Evolutionary conservation across 805 yeast genomes (phyloP).

Genomic region (Starmerella tilneyi): DNA sequence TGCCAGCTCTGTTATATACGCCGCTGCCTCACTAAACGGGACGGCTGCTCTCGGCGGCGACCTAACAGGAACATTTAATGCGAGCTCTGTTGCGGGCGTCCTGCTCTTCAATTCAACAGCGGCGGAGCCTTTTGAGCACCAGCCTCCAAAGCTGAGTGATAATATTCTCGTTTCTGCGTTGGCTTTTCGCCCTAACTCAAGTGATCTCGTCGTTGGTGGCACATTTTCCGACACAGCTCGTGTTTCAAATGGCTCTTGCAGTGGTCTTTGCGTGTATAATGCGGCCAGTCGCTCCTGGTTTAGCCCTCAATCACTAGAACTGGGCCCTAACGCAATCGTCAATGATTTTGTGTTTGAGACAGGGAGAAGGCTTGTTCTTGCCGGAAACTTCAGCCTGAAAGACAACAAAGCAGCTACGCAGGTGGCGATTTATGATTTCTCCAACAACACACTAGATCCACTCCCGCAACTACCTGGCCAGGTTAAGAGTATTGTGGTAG

Average conservation of each 20-base stretch:
- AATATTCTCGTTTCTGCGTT: conserved; percentile 5
- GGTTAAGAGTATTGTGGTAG: conserved; percentile 10
- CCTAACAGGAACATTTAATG: neutral
- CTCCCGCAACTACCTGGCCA: conserved; percentile 34
- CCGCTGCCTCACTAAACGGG: conserved; percentile 17
- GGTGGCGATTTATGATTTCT: conserved; percentile 49
- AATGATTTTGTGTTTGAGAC: conserved; percentile 33
- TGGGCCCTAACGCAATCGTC: conserved; percentile 6
- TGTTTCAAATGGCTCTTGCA: conserved; percentile 6
- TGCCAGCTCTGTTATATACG: neutral
- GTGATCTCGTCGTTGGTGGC: conserved; percentile 16
- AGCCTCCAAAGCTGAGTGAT: conserved; percentile 11
- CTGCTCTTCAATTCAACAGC: conserved; percentile 6
- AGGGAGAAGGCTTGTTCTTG: conserved; percentile 34
- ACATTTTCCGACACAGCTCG: conserved; percentile 2
- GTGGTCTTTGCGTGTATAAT: conserved; percentile 47
- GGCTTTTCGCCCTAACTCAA: conserved; percentile 15
- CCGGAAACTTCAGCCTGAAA: conserved; percentile 45
- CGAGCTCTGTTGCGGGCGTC: conserved; percentile 2
- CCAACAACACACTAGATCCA: conserved; percentile 35
- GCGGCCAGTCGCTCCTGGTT: conserved; percentile 31
- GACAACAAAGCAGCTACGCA: conserved; percentile 30
- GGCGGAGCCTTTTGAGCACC: neutral
- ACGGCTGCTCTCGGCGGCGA: conserved; percentile 17
- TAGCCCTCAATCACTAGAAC: neutral